phyloP scores from a whole-genome alignment of 441 rosid genomes.

The Gossypium davidsonii region DNA sequence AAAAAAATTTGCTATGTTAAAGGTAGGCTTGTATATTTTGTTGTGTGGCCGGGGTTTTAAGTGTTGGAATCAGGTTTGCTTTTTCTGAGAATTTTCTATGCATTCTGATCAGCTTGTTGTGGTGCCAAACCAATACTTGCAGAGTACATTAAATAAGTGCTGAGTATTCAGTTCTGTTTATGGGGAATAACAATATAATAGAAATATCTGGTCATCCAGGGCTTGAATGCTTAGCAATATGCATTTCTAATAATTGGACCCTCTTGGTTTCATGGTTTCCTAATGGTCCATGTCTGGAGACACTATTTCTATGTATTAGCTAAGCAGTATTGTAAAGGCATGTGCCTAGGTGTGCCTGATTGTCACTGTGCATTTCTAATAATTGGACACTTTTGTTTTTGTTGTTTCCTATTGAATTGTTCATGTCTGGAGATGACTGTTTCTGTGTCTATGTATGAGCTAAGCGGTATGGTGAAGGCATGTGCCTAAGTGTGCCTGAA shows the following conservation, averaged over 20 bases:
- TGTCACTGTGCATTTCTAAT: not conserved
- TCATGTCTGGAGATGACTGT: not conserved
- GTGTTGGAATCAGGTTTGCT: not conserved
- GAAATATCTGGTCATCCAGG: not conserved
- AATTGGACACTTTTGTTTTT: not conserved
- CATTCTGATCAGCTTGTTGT: constrained; percentile 5
- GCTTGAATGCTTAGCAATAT: not conserved
- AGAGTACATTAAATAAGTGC: not conserved
- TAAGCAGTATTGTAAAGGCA: not conserved
- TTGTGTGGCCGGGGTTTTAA: not conserved
- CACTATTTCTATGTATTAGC: not conserved
- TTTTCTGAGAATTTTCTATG: not conserved
- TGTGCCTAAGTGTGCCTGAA: not conserved
- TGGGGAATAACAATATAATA: not conserved
- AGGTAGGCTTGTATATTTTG: not conserved
- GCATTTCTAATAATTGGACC: not conserved
- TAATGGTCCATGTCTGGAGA: not conserved
- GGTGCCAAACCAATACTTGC: not conserved
- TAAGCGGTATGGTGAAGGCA: too few species aligned
- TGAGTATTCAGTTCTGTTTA: not conserved
- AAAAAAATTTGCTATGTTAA: not conserved
- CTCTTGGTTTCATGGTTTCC: not conserved
- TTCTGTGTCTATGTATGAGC: too few species aligned
- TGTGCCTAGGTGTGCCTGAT: not conserved
- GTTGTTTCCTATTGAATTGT: not conserved